Evolutionary conservation across 2,329 filamentous ascomycete genomes (phyloP), one percentile per base, ranked within the genome.

Genomic region (Xylaria sp.): DNA sequence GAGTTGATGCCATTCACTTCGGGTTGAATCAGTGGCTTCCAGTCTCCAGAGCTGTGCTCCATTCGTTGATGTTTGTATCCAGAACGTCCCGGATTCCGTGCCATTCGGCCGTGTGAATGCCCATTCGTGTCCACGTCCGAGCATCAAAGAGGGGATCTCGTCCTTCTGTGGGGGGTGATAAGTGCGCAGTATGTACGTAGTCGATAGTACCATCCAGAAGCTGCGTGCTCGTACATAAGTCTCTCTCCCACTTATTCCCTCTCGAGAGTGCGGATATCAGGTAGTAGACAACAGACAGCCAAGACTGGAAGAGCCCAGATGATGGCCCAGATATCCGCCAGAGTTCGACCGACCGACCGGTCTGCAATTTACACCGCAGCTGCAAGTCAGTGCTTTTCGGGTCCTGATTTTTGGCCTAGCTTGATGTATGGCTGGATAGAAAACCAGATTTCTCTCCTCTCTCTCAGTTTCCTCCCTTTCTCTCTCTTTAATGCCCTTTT

Each of bases 261-360:
- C 35, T 42, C 23, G 23, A 30, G 23, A 30, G 23, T 30, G 23
- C 23, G 23, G 23, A 30, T 30, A 30, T 30, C 23, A 30, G 23
- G 23, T 4, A 30, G 23, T 4, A 30, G 23, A 5, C 23, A 30
- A 23, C 23, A 23, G 23, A 30, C 23, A 30, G 23, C 5, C 23
- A 5, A 30, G 23, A 30, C 23, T 30, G 23, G 23, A 30, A 4
- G 23, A 30, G 23, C 23, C 23, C 23, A 30, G 23, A 30, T 30
- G 23, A 30, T 30, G 23, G 23, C 23, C 23, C 23, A 30, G 23
- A 30, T 30, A 30, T 30, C 23, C 37, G 13, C 37, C 55, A 63
- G 58, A 59, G 48, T 52, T 56, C 59, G 62, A 63, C 58, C 52
- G 62, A 63, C 58, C 52, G 59, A 30, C 59, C 59, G 59, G 37